Conservation (phyloP, 441 rosid genomes). For the Erysimum pusillum region DNA sequence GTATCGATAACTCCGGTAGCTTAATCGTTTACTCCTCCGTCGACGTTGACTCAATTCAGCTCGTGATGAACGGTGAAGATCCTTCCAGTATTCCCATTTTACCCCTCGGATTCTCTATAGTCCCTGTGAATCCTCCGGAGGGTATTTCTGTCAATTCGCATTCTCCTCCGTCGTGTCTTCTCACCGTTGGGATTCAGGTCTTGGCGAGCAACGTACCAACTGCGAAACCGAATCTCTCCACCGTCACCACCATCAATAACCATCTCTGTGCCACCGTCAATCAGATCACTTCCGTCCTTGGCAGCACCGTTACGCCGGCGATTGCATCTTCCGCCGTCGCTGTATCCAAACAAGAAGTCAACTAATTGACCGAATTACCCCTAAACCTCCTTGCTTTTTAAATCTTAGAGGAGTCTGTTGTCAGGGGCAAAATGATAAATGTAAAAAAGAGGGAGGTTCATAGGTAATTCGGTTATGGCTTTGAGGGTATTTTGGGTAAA, state of each 20-base stretch:
- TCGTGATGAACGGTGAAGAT: constrained; percentile 82
- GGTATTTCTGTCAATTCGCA: constrained; percentile 30
- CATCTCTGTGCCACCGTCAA: constrained; percentile 75
- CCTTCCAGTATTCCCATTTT: constrained; percentile 80
- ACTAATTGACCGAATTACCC: constrained; percentile 52
- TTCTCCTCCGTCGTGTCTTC: constrained; percentile 55
- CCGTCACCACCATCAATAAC: constrained; percentile 68
- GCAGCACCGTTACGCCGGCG: constrained; percentile 35
- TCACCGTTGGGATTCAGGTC: constrained; percentile 86
- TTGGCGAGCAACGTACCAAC: constrained; percentile 79
- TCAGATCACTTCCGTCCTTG: constrained; percentile 70
- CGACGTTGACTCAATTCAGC: constrained; percentile 77
- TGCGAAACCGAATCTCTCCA: constrained; percentile 80
- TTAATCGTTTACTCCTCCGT: constrained; percentile 79
- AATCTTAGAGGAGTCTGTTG: not conserved
- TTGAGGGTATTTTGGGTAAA: constrained; percentile 34
- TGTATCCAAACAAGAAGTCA: constrained; percentile 46
- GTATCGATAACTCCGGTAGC: constrained; percentile 84
- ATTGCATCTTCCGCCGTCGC: constrained; percentile 35
- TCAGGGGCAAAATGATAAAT: not conserved
- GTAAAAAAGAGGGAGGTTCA: constrained; percentile 49
- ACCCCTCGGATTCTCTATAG: constrained; percentile 77
- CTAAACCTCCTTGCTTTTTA: constrained; percentile 48
- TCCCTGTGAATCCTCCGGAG: constrained; percentile 52
- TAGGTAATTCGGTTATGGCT: constrained; percentile 49